Evolutionary conservation across 495 filamentous ascomycete genomes (phyloP).

Genomic region (Aspergillus indologenus): DNA sequence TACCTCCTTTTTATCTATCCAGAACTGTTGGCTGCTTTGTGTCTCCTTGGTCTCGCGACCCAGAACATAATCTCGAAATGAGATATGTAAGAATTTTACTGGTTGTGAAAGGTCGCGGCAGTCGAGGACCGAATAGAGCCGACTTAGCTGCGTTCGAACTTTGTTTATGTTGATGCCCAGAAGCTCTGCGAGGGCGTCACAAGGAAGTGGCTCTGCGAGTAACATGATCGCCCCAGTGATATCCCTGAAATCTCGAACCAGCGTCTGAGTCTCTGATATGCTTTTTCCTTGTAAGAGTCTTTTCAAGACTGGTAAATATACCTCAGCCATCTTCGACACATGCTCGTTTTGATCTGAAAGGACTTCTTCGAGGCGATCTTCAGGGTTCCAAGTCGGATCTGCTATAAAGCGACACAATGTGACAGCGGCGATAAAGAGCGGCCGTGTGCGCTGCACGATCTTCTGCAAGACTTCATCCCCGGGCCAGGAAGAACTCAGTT

Average conservation of each 20-base stretch:
- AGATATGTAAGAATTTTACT: slow-evolving; percentile 22
- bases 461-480: background rate
- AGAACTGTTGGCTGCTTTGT: slow-evolving; percentile 17
- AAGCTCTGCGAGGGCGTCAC: slow-evolving; percentile 17
- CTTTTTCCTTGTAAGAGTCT: background rate
- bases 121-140: slow-evolving; percentile 24
- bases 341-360: background rate
- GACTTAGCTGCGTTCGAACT: slow-evolving; percentile 10
- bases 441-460: background rate
- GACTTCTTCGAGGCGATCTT: background rate
- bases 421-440: background rate
- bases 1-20: slow-evolving; percentile 24
- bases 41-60: background rate
- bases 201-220: slow-evolving; percentile 22
- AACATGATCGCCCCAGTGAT: slow-evolving; percentile 26
- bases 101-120: slow-evolving; percentile 19
- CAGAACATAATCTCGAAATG: slow-evolving; percentile 31
- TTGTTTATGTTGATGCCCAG: background rate
- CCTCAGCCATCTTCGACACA: background rate
- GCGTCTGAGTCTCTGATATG: background rate
- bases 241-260: slow-evolving; percentile 14
- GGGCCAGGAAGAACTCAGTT: background rate
- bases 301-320: slow-evolving; percentile 19
- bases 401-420: background rate
- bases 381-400: background rate